Conservation (phyloP, 495 filamentous ascomycete genomes). For the Tuber borchii region DNA sequence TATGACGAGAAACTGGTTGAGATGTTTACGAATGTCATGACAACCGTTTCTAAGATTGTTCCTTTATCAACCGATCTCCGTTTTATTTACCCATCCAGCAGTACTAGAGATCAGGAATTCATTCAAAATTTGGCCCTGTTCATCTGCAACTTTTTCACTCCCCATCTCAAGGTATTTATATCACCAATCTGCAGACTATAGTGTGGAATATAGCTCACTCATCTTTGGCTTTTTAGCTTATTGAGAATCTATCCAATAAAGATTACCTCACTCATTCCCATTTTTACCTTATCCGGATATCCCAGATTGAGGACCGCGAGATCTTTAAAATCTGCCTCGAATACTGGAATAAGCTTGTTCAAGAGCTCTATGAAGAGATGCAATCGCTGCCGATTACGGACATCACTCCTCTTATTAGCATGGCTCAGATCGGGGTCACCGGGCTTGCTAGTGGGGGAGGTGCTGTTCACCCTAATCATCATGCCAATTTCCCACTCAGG, state of each 20-base stretch:
- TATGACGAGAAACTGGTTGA: slow-evolving; percentile 91
- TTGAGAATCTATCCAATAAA: slow-evolving; percentile 89
- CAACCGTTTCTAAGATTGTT: slow-evolving; percentile 80
- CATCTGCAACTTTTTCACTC: slow-evolving; percentile 88
- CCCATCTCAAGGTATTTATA: slow-evolving; percentile 68
- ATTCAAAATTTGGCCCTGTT: slow-evolving; percentile 95
- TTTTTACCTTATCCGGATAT: slow-evolving; percentile 95
- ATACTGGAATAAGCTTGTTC: slow-evolving; percentile 98
- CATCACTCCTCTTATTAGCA: slow-evolving; percentile 74
- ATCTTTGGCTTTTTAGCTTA: slow-evolving; percentile 54
- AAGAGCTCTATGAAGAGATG: slow-evolving; percentile 98
- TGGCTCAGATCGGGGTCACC: slow-evolving; percentile 49
- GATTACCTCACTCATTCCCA: slow-evolving; percentile 93
- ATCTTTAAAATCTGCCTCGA: slow-evolving; percentile 99
- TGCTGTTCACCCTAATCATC: slow-evolving; percentile 71
- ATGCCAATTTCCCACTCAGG: slow-evolving; percentile 80
- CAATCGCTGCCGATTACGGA: slow-evolving; percentile 87
- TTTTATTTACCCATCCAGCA: slow-evolving; percentile 79
- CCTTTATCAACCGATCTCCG: slow-evolving; percentile 84
- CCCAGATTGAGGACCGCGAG: slow-evolving; percentile 95
- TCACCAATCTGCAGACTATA: background rate
- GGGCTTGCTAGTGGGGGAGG: slow-evolving; percentile 64
- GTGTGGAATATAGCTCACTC: slow-evolving; percentile 31
- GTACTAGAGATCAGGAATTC: slow-evolving; percentile 91
- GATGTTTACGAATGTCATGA: slow-evolving; percentile 95